Evolutionary conservation across 2,329 filamentous ascomycete genomes (phyloP), one percentile per base, ranked within the genome.

Genomic region (Sporothrix variecibatus): DNA sequence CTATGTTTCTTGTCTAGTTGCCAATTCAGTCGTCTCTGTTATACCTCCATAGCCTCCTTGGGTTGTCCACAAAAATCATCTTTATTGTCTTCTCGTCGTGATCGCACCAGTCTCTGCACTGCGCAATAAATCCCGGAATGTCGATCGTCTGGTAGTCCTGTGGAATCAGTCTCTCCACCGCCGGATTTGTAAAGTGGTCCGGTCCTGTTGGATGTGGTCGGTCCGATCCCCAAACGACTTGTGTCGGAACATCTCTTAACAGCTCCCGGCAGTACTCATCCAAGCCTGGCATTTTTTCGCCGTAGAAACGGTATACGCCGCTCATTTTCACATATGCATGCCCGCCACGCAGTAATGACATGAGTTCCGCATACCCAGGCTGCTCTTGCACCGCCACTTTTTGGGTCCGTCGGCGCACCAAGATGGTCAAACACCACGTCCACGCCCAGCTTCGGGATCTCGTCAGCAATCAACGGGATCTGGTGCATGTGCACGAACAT

Each of bases 21-120:
- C 12, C 9, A 5, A 43, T 43, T 69, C 20, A 69, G 65, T 69
- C 65, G 17, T 69, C 26, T 11, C 43, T 69, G 23, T 34, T 26
- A 40, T 71, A 60, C 69, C 69, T 71, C 69, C 69, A 71, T 49
- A 71, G 69, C 23, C 53, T 71, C 28, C 69, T 51, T 26, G 69
- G 69, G 23, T 71, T 71, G 51, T 71, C 69, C 6, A 71, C 69
- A 71, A 71, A 71, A 17, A 71, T 60, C 51, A 40, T 71, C 51
- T 60, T 60, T 15, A 60, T 60, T 20, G 23, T 58, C 34, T 17
- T 34, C 7, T 71, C 31, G 38, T 71, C 51, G 34, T 71, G 38
- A 49, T 71, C 69, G 26, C 69, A 71, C 69, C 69, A 71, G 31
- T 12, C 69, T n/a, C 31, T 71, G 31, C 49, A 71, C 34, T 40